Evolutionary conservation across 2,329 filamentous ascomycete genomes (phyloP), one percentile per base, ranked within the genome.

Genomic region (Botryosphaeria dothidea): DNA sequence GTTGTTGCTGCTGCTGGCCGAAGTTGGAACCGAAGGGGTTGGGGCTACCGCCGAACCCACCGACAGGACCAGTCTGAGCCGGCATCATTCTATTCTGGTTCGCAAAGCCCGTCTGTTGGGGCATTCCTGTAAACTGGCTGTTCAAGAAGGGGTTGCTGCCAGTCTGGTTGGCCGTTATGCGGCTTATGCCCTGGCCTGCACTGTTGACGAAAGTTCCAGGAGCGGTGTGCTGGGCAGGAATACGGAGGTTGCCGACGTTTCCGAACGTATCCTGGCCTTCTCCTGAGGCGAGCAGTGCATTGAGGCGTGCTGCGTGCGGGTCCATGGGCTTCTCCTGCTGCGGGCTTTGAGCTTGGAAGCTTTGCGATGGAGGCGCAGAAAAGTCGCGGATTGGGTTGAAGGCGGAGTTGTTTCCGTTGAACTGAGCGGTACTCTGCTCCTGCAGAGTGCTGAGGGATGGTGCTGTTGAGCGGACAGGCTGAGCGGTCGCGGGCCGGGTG

Each of bases 231-330:
- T 99, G 95, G 2, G 95, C 89, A 1, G 95, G 95, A 68, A 99
- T 96, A 78, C 95, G 93, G 52, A 97, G 84, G 69, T 98, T 92
- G 70, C 95, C 95, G n/a, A 92, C 92, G 77, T 99, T 99, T 69
- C 95, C 95, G 76, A 96, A 99, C 0, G 95, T 99, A 75, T 99
- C 95, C 83, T 96, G 91, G 25, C 95, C 95, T 65, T 99, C 95
- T 69, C 95, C 93, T 25, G 86, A 88, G 3, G 93, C 86, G 49
- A 99, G 87, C 36, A 99, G 87, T 1, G 91, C 86, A 75, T 98
- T 98, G 69, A 99, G 90, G 73, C 87, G 90, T 23, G 90, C 88
- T 65, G 86, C 81, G 68, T 89, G 86, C 13, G 86, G 85, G 69
- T 90, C 85, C 71, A 78, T 74, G 56, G 77, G 74, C 65, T 76